Base-by-base conservation (phyloP, 2,329 filamentous ascomycete species). In the Hypoxylon sp. region DNA sequence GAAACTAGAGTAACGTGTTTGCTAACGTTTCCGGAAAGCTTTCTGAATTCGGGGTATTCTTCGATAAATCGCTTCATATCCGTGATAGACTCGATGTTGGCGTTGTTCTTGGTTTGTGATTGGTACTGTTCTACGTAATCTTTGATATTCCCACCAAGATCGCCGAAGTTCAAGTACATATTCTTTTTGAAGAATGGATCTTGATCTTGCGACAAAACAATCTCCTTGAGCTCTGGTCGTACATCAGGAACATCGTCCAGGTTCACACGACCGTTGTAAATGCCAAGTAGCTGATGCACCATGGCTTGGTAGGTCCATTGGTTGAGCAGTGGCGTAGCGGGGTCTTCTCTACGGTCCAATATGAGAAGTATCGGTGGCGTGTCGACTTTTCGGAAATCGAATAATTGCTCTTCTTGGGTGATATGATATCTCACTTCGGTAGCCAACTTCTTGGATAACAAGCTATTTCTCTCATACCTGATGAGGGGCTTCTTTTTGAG, bases 241-340 rank as follows among this genome's bases (percentile, higher is more conserved):
- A 95, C 84, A 45, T 96, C 91, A 8, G 90, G 90, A 0, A 96
- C 86, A 46, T 90, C 83, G 56, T 87, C 88, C 23, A 99, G 78
- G 67, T 96, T 89, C 0, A 99, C 94, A 40, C 93, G 83, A n/a
- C 94, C 94, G 69, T 97, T 97, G 51, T 89, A 84, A 60, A 99
- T 96, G 4, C 94, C 94, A 8, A 99, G 78, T 2, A 97, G 76
- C 67, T 99, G 94, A 69, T 99, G 94, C 0, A 99, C 94, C 92
- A 99, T 99, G n/a, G 94, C 94, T 73, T 99, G 94, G 67, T 99
- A 99, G 17, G 94, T 99, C 94, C 94, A 99, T 69, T 99, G 94
- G 2, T 91, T 96, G 37, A 99, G 80, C 7, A 99, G 76, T 0
- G 94, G 94, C 3, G 94, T 99, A 40, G 97, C 89, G 0, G 94